Evolutionary conservation across 257 asterid species (phyloP), one percentile per base, ranked within the genome.

Genomic region (Apocynum venetum): DNA sequence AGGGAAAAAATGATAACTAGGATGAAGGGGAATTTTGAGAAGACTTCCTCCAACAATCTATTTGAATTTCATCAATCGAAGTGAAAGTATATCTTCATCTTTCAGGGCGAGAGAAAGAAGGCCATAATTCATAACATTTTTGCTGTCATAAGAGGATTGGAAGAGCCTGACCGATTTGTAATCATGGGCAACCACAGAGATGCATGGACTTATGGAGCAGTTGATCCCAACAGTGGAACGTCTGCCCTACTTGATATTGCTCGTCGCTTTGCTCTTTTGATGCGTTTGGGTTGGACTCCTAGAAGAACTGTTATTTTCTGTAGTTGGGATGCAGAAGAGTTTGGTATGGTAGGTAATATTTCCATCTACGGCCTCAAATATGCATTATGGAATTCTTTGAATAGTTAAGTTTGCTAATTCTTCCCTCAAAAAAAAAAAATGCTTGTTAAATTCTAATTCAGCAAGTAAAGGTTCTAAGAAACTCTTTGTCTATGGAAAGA

Each of bases 151-250:
- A 83, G 83, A 77, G 98, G 99, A 73, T 81, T 80, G 15, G 97
- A 95, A 75, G 99, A 95, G 82, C 90, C 97, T 0, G 98, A 93
- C 63, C 96, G 97, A 3, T 73, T 84, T 46, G 89, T 95, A 75
- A 80, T 93, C 83, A 83, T 95, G 47, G 99, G 99, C 12, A 95
- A 95, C 86, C 99, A 95, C 79, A 90, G 99, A 87, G 99, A 95
- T 89, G 99, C 99, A 53, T 95, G 99, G 99, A 95, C 98, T 66
- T 95, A 88, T 76, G 99, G 99, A 48, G 99, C 99, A 10, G 99
- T 95, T 49, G 99, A 95, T 77, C 99, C 99, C 5, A 95, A 88
- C 81, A 95, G 99, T 55, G 99, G 98, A 83, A 95, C 99, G 2
- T 90, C 99, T 74, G 90, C 93, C 77, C 78, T 93, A n/a, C 98